Base-by-base conservation (phyloP, 2,329 filamentous ascomycete genomes). In the Colletotrichum limetticola region DNA sequence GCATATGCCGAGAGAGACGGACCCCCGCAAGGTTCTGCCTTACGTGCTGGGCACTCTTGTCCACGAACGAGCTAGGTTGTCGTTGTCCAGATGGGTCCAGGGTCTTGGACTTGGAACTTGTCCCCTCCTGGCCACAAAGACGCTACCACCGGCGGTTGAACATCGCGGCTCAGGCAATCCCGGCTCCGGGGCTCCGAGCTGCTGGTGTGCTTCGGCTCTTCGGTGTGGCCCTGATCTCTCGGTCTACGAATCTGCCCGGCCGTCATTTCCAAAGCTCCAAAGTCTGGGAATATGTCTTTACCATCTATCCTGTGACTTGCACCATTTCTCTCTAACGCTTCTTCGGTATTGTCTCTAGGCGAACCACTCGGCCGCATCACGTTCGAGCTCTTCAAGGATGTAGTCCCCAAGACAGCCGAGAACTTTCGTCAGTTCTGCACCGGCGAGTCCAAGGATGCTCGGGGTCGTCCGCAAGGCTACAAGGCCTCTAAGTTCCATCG, bases 341-440 rank as follows among this genome's bases (percentile, higher is more conserved):
- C 8, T 62, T 58, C 16, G 32, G 55, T 42, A 11, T n/a, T 30
- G 5, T 12, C 12, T 76, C 11, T 76, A 97, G 95, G 95, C 74
- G 94, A 97, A 79, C 92, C 94, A 3, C 89, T 98, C 19, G 95
- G 95, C 75, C 92, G 95, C 71, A 91, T 98, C 79, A 95, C 94
- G 76, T 95, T 98, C 82, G 94, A 98, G 84, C 91, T 99, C 74
- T 98, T 97, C 87, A 91, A 92, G 74, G 90, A 97, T 83, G 87
- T 93, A 26, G 93, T 95, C 0, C 95, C 95, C 75, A 92, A 92
- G 78, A 98, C 97, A 9, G 94, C 95, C 35, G 97, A 98, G 83
- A 98, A 98, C 86, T 98, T 99, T 82, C 94, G 95, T 59, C 95
- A 97, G 80, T 98, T 98, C 85, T 98, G 95, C 85, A 98, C 96